phyloP scores from a whole-genome alignment of 495 filamentous ascomycete species.

The Emericellopsis terricola region DNA sequence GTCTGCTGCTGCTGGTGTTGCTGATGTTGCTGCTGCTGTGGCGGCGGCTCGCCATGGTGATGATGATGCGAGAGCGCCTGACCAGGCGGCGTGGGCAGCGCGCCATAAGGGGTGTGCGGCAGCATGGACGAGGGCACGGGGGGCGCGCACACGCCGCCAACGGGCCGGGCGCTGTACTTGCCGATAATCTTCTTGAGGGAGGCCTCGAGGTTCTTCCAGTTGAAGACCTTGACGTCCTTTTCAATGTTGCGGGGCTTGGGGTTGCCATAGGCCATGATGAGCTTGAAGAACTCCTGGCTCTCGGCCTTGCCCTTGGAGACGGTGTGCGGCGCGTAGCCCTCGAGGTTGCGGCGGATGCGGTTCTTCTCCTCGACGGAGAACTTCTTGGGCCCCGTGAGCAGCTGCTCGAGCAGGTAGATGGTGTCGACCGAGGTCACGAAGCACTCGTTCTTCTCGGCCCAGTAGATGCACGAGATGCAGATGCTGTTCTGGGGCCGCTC shows the following conservation, averaged over 20 bases:
- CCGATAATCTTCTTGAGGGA: slow-evolving; percentile 94
- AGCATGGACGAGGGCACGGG: slow-evolving; percentile 6
- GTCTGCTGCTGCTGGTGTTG: slow-evolving; percentile 4
- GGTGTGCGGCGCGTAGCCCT: slow-evolving; percentile 76
- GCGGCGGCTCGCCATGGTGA: slow-evolving; percentile 9
- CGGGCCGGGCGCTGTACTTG: slow-evolving; percentile 50
- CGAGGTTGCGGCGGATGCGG: slow-evolving; percentile 83
- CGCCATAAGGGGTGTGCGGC: slow-evolving; percentile 11
- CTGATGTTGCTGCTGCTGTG: slow-evolving; percentile 8
- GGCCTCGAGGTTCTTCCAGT: slow-evolving; percentile 66
- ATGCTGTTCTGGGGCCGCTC: slow-evolving; percentile 58
- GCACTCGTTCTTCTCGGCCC: slow-evolving; percentile 77
- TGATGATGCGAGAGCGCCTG: slow-evolving; percentile 5
- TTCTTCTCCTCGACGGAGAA: slow-evolving; percentile 98
- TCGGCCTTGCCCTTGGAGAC: slow-evolving; percentile 84
- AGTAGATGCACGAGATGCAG: slow-evolving; percentile 82
- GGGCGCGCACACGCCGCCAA: no score
- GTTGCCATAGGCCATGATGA: slow-evolving; percentile 93
- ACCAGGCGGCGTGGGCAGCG: slow-evolving; percentile 20
- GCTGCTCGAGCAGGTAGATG: slow-evolving; percentile 75
- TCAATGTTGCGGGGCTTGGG: slow-evolving; percentile 96
- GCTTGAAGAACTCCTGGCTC: slow-evolving; percentile 91
- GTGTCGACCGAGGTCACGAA: slow-evolving; percentile 95
- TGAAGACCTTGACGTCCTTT: slow-evolving; percentile 97
- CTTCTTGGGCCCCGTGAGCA: slow-evolving; percentile 48